Evolutionary conservation across 1,284 basidiomycete species (phyloP), one percentile per base, ranked within the genome.

Genomic region (Cystobasidium slooffiae): DNA sequence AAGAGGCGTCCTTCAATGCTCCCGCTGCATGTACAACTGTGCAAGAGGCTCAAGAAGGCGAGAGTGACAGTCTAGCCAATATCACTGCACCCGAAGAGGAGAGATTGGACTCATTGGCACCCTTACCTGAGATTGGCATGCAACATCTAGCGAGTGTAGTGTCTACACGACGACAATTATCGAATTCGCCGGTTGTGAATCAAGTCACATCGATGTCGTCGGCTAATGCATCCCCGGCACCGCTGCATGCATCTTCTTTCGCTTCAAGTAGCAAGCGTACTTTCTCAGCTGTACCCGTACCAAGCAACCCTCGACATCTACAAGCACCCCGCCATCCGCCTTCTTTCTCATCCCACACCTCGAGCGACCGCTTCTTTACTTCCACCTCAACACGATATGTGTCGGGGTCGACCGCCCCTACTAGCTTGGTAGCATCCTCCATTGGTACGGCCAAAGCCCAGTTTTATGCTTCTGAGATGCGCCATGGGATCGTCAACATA

Each of bases 401-500:
- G 1, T 73, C 70, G 16, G 55, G 44, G 20, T 73, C 70, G 4
- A 73, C 70, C 5, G 70, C 70, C 0, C 59, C 70, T 49, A 66
- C 70, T 39, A 73, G 70, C 37, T 46, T 73, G 14, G 51, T 59
- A 22, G 70, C 52, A 37, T 66, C 64, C 6, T 52, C 64, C 7
- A 44, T 53, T 18, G 64, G 51, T 14, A 53, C 51, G 18, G 39
- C 44, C 6, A 66, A 66, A 66, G 64, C 9, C 6, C 31, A 31
- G 2, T 31, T 31, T 31, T n/a, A 53, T 55, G 6, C 16, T 18
- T 20, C 12, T 39, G 64, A 12, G 22, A 22, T 16, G n/a, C 20
- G 76, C 10, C 49, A 68, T 0, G 79, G 78, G 3, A 81, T 85
- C 72, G 80, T 83, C 4, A 82, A 83, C 52, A 94, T 96, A 76